phyloP scores from a whole-genome alignment of 805 yeast genomes.

The Metschnikowia rubicola region DNA sequence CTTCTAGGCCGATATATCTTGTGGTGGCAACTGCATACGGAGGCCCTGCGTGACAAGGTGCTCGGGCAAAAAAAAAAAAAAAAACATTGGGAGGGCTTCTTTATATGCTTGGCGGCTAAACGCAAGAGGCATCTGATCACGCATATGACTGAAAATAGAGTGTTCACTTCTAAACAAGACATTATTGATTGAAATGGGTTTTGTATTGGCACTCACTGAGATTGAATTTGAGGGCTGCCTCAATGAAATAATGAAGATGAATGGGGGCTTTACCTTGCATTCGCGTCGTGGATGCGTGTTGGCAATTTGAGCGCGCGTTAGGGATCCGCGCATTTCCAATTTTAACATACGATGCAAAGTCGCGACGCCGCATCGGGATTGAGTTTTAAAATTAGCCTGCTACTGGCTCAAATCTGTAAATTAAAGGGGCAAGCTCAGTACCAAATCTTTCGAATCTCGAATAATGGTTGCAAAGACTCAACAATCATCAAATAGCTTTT shows the following conservation, averaged over 20 bases:
- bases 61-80: neutral
- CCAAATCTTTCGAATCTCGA: neutral
- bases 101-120: conserved; percentile 5
- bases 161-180: neutral
- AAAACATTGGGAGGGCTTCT: neutral
- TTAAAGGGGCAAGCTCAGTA: neutral
- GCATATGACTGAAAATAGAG: no score
- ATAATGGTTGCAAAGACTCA: no score
- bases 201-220: no score
- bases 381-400: neutral
- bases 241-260: neutral
- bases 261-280: neutral
- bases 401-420: neutral
- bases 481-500: no score
- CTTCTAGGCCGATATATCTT: conserved; percentile 7
- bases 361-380: conserved; percentile 1
- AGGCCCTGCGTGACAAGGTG: neutral
- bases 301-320: neutral
- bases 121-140: no score
- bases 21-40: neutral
- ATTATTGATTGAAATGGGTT: no score
- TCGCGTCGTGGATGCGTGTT: neutral
- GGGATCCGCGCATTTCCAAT: conserved; percentile 4
- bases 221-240: no score
- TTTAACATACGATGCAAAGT: neutral